Base-by-base conservation (phyloP, 208 protist genomes). In the Trypanosoma vivax region DNA sequence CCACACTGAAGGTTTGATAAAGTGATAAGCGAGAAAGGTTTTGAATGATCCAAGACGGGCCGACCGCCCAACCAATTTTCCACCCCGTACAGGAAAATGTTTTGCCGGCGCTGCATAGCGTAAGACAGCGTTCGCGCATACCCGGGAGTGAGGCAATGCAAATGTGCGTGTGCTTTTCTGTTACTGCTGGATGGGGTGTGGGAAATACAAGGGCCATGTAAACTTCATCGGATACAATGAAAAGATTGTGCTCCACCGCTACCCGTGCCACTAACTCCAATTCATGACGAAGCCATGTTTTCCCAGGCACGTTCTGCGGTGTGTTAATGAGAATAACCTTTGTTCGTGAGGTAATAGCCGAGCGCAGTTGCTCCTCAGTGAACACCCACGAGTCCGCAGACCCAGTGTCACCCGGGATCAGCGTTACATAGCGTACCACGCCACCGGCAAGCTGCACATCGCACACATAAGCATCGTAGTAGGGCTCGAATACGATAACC, bases 51-150 rank as follows among this genome's bases (percentile, higher is more conserved):
- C 54, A 19, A 28, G 64, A 43, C 25, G 61, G 59, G 25, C 68
- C 76, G 19, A 96, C 73, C 29, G 69, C 70, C 87, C 88, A 95
- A 4, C 92, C 90, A 40, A 96, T 56, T 49, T 96, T 96, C 88
- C 88, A 96, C 1, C 95, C 95, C 0, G 95, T 97, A 33, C 82
- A 88, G 0, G 72, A 84, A 54, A 97, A 97, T 10, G 88, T 96
- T 61, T 97, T 97, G 1, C 92, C 91, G 2, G 83, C 77, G 35
- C 74, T 85, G 67, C 92, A 87, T 9, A 97, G 65, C 0, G 79
- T 93, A 21, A 97, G 63, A 7, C 90, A 96, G 42, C 92, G 76
- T 25, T 96, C 87, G 50, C 58, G 94, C 87, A 96, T 96, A 29
- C 73, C 89, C 0, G 82, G 76, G 16, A 94, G 45, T 7, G 65